A percentile compares a stretch with the other conserved stretches of the same genome.
phyloP scores from a whole-genome alignment of 2,329 filamentous ascomycete genomes.

The Fusarium marasasianum region DNA sequence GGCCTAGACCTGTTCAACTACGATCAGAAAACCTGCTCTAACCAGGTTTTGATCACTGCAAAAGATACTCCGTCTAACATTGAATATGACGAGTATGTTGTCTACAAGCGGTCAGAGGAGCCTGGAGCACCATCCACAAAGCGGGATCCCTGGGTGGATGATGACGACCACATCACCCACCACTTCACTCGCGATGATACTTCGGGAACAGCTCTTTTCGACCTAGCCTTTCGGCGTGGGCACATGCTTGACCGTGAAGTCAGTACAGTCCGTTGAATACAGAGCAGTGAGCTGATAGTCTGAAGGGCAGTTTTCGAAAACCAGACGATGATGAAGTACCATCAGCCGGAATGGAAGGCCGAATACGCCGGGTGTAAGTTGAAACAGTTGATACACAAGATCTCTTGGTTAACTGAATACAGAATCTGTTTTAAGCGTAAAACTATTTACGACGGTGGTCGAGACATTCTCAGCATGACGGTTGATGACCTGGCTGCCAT shows the following conservation, averaged over 20 bases:
- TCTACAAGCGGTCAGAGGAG: slow-evolving; percentile 43
- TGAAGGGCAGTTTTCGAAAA: slow-evolving; percentile 41
- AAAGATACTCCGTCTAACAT: slow-evolving; percentile 45
- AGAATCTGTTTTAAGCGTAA: slow-evolving; percentile 51
- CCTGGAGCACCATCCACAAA: slow-evolving; percentile 4
- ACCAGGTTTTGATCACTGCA: slow-evolving; percentile 47
- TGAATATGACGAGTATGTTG: slow-evolving; percentile 52
- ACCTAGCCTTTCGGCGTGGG: slow-evolving; percentile 47
- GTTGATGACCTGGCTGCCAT: slow-evolving; percentile 48
- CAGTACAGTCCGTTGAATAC: background rate
- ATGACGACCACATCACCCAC: slow-evolving; percentile 45
- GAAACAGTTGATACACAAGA: background rate
- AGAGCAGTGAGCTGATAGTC: background rate
- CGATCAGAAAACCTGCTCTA: slow-evolving; percentile 46
- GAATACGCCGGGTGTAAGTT: slow-evolving; percentile 50
- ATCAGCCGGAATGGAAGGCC: slow-evolving; percentile 45
- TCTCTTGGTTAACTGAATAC: background rate
- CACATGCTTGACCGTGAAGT: slow-evolving; percentile 45
- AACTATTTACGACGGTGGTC: slow-evolving; percentile 44
- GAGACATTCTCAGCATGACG: slow-evolving; percentile 51
- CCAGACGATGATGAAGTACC: slow-evolving; percentile 32
- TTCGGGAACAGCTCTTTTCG: slow-evolving; percentile 45
- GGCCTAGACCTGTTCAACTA: slow-evolving; percentile 51
- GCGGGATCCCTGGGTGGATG: slow-evolving; percentile 6
- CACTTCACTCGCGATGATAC: slow-evolving; percentile 47